Evolutionary conservation across 2,329 filamentous ascomycete genomes (phyloP).

Genomic region (Alternaria ventricosa): DNA sequence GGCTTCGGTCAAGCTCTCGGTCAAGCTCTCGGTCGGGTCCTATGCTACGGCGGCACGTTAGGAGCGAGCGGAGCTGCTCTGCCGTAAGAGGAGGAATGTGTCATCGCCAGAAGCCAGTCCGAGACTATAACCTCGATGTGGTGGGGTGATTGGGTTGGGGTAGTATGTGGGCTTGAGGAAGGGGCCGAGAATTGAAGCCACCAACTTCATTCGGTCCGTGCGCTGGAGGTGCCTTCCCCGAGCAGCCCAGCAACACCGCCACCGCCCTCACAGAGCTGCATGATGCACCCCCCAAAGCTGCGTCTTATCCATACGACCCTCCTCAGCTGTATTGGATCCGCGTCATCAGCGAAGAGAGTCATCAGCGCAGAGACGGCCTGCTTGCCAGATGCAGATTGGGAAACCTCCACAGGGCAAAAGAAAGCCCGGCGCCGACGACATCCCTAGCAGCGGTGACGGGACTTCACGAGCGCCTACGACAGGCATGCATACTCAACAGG

Average conservation of each 20-base stretch:
- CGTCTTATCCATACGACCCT: neutral
- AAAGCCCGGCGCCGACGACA: neutral
- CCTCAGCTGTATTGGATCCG: neutral
- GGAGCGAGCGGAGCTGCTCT: neutral
- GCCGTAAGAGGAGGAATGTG: neutral
- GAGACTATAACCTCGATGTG: neutral
- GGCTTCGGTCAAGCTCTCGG: slow-evolving; percentile 6
- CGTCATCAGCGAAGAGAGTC: neutral
- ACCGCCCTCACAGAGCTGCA: neutral
- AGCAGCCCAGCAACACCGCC: neutral
- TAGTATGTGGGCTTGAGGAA: neutral
- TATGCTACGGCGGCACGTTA: neutral
- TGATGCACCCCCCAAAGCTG: neutral
- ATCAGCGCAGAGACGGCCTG: neutral
- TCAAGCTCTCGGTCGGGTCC: neutral
- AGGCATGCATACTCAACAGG: neutral
- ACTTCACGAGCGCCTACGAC: neutral
- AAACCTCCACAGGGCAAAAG: neutral
- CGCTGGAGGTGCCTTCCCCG: neutral
- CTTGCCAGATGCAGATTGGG: neutral
- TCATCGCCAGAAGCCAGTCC: neutral
- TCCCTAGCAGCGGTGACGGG: neutral
- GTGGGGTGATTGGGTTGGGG: neutral
- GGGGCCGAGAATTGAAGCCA: neutral
- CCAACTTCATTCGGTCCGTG: slow-evolving; percentile 3